Evolutionary conservation across 2,329 filamentous ascomycete species (phyloP).

Genomic region (Fusarium sp.): DNA sequence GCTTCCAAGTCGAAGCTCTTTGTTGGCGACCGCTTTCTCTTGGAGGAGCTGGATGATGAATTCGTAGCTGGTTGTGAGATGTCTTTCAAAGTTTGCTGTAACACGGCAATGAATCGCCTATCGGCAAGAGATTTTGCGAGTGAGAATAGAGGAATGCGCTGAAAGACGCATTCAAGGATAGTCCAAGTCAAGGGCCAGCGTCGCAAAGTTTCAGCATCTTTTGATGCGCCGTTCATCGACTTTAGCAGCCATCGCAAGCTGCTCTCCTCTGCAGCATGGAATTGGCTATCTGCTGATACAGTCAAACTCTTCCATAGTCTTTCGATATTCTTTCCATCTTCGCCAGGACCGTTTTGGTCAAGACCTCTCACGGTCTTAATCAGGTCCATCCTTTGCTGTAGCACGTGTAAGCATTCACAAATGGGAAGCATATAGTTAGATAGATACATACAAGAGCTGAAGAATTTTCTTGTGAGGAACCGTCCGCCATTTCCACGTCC

Average conservation of each 20-base stretch:
- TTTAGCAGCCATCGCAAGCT: constrained; percentile 72
- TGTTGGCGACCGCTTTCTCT: constrained; percentile 57
- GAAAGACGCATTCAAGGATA: constrained; percentile 69
- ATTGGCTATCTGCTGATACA: constrained; percentile 52
- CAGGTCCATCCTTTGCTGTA: constrained; percentile 52
- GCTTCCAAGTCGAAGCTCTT: constrained; percentile 52
- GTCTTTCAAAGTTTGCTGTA: constrained; percentile 74
- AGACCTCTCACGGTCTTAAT: constrained; percentile 65
- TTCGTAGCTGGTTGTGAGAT: constrained; percentile 50
- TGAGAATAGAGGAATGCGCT: constrained; percentile 73
- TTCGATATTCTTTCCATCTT: constrained; percentile 58
- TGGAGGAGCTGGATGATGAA: constrained; percentile 46
- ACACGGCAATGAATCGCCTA: constrained; percentile 71
- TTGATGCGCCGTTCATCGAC: constrained; percentile 61
- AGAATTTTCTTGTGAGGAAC: not conserved
- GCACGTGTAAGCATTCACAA: constrained; percentile 32
- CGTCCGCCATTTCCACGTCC: constrained; percentile 37
- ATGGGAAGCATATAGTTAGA: not conserved
- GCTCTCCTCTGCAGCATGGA: constrained; percentile 65
- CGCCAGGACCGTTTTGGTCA: constrained; percentile 60
- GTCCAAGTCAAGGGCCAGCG: constrained; percentile 68
- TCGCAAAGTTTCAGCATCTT: constrained; percentile 62
- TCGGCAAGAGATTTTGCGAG: constrained; percentile 78
- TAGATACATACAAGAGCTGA: constrained; percentile 26
- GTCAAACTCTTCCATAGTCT: constrained; percentile 61